Base-by-base conservation (phyloP, 1,139 yeast species). In the Debaryomycetaceae sp. region DNA sequence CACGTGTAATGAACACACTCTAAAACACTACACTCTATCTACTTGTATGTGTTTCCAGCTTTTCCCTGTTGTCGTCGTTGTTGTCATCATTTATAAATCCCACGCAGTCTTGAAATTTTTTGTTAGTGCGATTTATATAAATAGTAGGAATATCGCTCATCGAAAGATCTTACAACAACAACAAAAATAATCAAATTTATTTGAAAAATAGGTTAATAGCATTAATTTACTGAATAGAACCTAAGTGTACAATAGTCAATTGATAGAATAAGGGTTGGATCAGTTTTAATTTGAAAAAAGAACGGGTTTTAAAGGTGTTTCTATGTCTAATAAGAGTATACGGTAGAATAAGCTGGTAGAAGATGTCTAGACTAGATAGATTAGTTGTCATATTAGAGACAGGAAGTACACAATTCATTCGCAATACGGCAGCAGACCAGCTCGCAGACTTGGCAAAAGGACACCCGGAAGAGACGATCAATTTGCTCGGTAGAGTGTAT, bases 391-490 rank as follows among this genome's bases (percentile, higher is more conserved):
- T 92, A 45, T 69, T 94, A 49, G 98, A 94, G 65, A 87, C 97
- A 3, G 98, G 98, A 11, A 88, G 97, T 13, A 89, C 98, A 5
- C 87, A 88, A 31, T 87, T 88, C 59, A 94, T 94, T 37, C 78
- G 98, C 50, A 88, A 87, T 55, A 88, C 97, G 9, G 99, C 98
- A 0, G 98, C 98, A 2, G 97, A 92, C 56, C 99, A 94, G 63
- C 73, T 94, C 50, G 89, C 96, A 3, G 98, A 91, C 53, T 75
- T 94, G 37, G 98, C 96, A 24, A 86, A 85, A 59, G 84, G 87
- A 34, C 98, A 94, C 53, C 97, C 98, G 0, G 98, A 91, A 59
- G 98, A 94, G 56, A 79, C 87, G 24, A 73, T 89, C 42, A 85
- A 85, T 47, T 68, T 94, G 35, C 67, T 94, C 32, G 89, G 96